Conservation (phyloP, 2,329 filamentous ascomycete species). For the Arthrobotrys conoides region DNA sequence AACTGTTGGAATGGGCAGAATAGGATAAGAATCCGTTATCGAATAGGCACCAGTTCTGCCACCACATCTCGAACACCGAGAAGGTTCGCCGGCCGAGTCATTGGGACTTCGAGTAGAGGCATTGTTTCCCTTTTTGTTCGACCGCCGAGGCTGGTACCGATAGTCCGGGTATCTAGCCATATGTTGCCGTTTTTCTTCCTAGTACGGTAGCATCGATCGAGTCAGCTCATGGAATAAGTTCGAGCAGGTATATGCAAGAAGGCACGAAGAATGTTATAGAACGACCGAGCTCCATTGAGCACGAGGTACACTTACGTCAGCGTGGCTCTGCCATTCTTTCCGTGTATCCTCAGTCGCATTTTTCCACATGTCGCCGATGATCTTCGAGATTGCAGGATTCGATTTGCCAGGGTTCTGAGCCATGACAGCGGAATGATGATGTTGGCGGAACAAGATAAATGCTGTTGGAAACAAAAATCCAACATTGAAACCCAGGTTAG, state of each 20-base stretch:
- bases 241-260: neutral
- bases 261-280: neutral
- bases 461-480: slow-evolving; percentile 72
- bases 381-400: slow-evolving; percentile 97
- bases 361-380: slow-evolving; percentile 94
- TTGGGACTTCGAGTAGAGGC: slow-evolving; percentile 65
- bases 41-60: slow-evolving; percentile 66
- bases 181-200: slow-evolving; percentile 91
- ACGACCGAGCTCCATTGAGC: slow-evolving; percentile 23
- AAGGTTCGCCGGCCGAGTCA: slow-evolving; percentile 64
- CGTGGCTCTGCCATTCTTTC: slow-evolving; percentile 87
- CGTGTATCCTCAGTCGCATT: slow-evolving; percentile 81
- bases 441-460: slow-evolving; percentile 96
- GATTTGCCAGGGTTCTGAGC: slow-evolving; percentile 87
- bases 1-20: slow-evolving; percentile 61
- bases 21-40: slow-evolving; percentile 62
- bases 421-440: slow-evolving; percentile 86
- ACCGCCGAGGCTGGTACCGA: slow-evolving; percentile 88
- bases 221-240: slow-evolving; percentile 58
- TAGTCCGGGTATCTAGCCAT: slow-evolving; percentile 93
- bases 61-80: slow-evolving; percentile 67
- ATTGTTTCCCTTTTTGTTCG: slow-evolving; percentile 67
- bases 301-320: slow-evolving; percentile 74
- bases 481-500: slow-evolving; percentile 51
- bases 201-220: slow-evolving; percentile 35